phyloP scores from a whole-genome alignment of 2,329 filamentous ascomycete genomes.

The Curvularia verruculosa region DNA sequence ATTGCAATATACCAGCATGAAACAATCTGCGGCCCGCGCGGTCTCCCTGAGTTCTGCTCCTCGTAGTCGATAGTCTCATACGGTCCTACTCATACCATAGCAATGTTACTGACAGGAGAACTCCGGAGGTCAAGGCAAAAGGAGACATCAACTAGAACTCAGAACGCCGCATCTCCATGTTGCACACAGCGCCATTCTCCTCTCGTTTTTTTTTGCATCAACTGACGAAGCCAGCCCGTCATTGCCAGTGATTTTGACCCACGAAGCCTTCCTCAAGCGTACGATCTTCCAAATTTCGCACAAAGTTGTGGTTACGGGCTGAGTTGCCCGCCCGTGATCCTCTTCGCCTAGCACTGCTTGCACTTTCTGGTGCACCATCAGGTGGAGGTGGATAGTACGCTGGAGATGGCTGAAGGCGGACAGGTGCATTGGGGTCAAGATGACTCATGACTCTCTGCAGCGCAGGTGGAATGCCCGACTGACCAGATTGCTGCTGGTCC shows the following conservation, averaged over 20 bases:
- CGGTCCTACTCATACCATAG: conserved; percentile 12
- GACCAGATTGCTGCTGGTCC: conserved; percentile 90
- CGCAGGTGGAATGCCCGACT: conserved; percentile 87
- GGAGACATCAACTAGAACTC: conserved; percentile 15
- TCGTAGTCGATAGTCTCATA: conserved; percentile 9
- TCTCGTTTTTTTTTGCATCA: conserved; percentile 11
- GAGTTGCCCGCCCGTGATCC: conserved; percentile 72
- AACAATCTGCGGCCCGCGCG: conserved; percentile 16
- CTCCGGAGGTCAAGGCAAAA: conserved; percentile 10
- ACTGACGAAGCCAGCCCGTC: conserved; percentile 36
- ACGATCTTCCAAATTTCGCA: conserved; percentile 90
- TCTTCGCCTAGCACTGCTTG: conserved; percentile 71
- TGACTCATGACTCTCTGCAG: conserved; percentile 96
- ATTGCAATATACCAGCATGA: conserved; percentile 21
- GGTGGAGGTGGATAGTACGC: conserved; percentile 95
- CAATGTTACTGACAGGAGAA: conserved; percentile 12
- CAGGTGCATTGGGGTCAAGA: conserved; percentile 91
- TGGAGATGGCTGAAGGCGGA: conserved; percentile 90
- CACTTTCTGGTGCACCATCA: conserved; percentile 75
- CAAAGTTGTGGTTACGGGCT: conserved; percentile 80
- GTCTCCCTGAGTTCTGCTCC: conserved; percentile 12
- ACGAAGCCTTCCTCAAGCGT: conserved; percentile 93
- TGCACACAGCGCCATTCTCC: conserved; percentile 4
- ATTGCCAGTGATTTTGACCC: conserved; percentile 72
- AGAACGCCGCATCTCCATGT: conserved; percentile 13